Percentiles rank a stretch among this genome's conserved stretches.
phyloP scores from a whole-genome alignment of 495 filamentous ascomycete species.

The Aspergillus indologenus region DNA sequence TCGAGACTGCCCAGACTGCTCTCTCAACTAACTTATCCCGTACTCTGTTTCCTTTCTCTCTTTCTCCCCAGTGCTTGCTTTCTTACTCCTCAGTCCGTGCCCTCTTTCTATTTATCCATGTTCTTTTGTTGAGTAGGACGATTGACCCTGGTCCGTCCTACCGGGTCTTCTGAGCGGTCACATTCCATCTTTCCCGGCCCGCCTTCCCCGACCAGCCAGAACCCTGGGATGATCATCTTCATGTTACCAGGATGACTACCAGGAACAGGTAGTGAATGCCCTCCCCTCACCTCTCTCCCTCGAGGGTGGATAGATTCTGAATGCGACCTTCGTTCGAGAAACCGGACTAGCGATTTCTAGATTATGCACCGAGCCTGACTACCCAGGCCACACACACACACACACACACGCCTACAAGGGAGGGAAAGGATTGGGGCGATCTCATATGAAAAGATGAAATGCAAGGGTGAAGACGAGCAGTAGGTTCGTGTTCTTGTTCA shows the following conservation, averaged over 20 bases:
- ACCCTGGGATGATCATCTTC: conserved; percentile 12
- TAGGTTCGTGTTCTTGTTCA: background rate
- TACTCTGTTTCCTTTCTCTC: background rate
- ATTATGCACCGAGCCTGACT: conserved; percentile 10
- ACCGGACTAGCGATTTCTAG: conserved; percentile 13
- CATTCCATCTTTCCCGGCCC: conserved; percentile 23
- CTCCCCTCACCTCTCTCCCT: background rate
- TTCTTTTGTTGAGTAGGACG: background rate
- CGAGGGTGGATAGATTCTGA: conserved; percentile 21
- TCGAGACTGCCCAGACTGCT: background rate
- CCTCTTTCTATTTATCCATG: too few species aligned
- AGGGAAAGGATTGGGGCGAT: too few species aligned
- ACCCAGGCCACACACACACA: background rate
- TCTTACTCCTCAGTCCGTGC: too few species aligned
- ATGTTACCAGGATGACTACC: conserved; percentile 9
- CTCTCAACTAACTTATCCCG: background rate
- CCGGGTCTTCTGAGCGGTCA: conserved; percentile 11
- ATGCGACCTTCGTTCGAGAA: conserved; percentile 17
- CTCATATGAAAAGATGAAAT: conserved; percentile 8
- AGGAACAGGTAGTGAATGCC: conserved; percentile 6
- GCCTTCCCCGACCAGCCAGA: conserved; percentile 18
- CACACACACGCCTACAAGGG: too few species aligned
- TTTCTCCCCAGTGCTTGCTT: background rate
- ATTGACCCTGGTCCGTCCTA: background rate
- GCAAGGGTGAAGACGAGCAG: conserved; percentile 17